These are phyloP conservation scores for Komagataella mondaviorum DNA, from an alignment of 805 yeast genomes.

Conservation along the genomic window DNA sequence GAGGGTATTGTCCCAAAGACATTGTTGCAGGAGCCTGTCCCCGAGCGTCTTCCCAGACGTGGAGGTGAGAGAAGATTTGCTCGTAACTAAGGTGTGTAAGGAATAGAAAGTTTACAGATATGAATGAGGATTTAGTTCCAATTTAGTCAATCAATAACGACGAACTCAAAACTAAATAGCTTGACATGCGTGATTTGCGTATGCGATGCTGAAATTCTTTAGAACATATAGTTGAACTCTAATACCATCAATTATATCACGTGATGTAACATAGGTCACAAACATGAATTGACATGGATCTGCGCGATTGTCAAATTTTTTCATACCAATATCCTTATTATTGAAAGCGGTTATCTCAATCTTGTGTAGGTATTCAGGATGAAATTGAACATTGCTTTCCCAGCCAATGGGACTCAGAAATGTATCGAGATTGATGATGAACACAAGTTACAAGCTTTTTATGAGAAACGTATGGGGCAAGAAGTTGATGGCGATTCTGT, in stretches of 20 bases:
- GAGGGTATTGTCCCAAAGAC: constrained; percentile 98
- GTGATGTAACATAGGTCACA: not conserved
- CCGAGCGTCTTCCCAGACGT: constrained; percentile 50
- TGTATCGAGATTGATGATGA: constrained; percentile 96
- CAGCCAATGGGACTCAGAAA: constrained; percentile 99
- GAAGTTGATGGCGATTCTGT: constrained; percentile 98
- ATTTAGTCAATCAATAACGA: not conserved
- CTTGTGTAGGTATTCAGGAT: not conserved
- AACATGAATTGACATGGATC: not conserved
- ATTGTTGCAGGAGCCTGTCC: constrained; percentile 89
- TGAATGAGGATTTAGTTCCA: not conserved
- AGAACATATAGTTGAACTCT: not conserved
- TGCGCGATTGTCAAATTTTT: not conserved
- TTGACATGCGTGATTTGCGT: not conserved
- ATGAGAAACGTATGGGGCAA: constrained; percentile 99
- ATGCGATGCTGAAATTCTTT: not conserved
- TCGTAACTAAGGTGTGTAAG: not conserved
- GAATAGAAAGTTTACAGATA: not conserved
- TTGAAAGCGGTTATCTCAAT: not conserved
- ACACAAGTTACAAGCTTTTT: constrained; percentile 95
- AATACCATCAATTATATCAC: not conserved
- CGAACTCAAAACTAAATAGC: not conserved
- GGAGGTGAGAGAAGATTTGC: constrained; percentile 36
- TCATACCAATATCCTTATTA: not conserved
- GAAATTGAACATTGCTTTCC: constrained; percentile 97